These are phyloP conservation scores for Avena insularis DNA, from an alignment of 176 grass and related monocot species.

Conservation along the genomic window DNA sequence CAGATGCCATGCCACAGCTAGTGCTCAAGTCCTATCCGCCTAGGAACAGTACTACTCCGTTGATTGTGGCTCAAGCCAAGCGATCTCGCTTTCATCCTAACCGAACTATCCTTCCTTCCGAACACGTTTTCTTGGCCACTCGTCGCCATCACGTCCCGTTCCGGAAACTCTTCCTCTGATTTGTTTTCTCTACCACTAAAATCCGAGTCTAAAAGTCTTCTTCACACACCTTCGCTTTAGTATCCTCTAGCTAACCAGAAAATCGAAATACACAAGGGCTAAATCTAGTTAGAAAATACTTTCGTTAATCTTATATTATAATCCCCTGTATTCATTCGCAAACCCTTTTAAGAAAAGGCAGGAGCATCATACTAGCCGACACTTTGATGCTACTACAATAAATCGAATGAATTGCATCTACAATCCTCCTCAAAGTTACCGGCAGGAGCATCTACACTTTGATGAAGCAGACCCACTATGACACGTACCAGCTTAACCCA, in stretches of 20 bases:
- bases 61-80: too few species aligned
- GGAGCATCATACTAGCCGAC: background rate
- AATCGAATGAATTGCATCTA: too few species aligned
- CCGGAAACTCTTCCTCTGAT: background rate
- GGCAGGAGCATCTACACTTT: too few species aligned
- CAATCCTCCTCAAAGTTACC: too few species aligned
- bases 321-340: background rate
- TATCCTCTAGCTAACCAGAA: background rate
- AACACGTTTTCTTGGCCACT: background rate
- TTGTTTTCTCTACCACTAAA: background rate
- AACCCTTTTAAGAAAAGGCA: background rate
- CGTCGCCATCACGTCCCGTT: constrained; percentile 9
- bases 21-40: too few species aligned
- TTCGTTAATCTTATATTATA: background rate
- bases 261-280: background rate
- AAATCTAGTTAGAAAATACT: background rate
- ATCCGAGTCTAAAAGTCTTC: background rate
- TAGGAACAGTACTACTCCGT: too few species aligned
- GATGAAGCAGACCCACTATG: too few species aligned
- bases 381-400: too few species aligned
- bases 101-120: background rate
- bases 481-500: too few species aligned
- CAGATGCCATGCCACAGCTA: too few species aligned
- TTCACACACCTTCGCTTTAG: constrained; percentile 11
- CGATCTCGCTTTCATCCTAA: constrained; percentile 16